Base-by-base conservation (phyloP, 1,139 yeast species). In the Meyerozyma smithsonii region DNA sequence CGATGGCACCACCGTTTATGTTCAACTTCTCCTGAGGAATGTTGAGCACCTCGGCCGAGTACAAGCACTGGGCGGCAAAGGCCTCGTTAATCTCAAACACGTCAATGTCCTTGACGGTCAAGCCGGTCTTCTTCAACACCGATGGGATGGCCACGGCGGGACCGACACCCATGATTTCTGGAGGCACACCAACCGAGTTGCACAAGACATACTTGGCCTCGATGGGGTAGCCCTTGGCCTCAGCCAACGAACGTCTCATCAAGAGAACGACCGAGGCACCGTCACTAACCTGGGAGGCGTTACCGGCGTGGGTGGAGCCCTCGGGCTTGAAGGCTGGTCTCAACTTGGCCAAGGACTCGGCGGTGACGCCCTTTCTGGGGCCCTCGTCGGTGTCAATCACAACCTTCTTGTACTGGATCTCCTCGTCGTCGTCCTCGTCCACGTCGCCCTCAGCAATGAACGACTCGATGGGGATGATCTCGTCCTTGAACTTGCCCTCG, bases 1-100 rank as follows among this genome's bases (percentile, higher is more conserved):
- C 73, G 47, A 67, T 66, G 10, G 73, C 72, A 24, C 73, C 73
- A 32, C 73, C 73, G 45, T 55, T 56, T 10, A 69, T 69, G 42
- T 67, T 67, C 33, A 67, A 68, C 46, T 62, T 62, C 4, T 51
- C 57, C 32, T 45, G 41, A 37, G 58, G 62, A 25, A 66, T 44
- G 18, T 66, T 66, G 36, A 67, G 50, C 35, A 54, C 47, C 21
- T 56, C 54, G 35, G 65, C 56, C 40, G 61, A 59, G 43, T 64
- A 61, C 21, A 67, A 47, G 11, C 66, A 61, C 42, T 67, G 72
- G 24, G 67, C 59, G 4, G 73, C 73, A 50, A 67, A 67, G 4
- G 73, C 73, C 49, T 67, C 73, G 45, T 67, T 67, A 36, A 67
- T 51, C 47, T 68, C 73, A 46, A 55, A 67, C 32, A 62, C 51